These are phyloP conservation scores for Anisogramma anomala DNA, from an alignment of 2,329 filamentous ascomycete species.

Conservation along the genomic window DNA sequence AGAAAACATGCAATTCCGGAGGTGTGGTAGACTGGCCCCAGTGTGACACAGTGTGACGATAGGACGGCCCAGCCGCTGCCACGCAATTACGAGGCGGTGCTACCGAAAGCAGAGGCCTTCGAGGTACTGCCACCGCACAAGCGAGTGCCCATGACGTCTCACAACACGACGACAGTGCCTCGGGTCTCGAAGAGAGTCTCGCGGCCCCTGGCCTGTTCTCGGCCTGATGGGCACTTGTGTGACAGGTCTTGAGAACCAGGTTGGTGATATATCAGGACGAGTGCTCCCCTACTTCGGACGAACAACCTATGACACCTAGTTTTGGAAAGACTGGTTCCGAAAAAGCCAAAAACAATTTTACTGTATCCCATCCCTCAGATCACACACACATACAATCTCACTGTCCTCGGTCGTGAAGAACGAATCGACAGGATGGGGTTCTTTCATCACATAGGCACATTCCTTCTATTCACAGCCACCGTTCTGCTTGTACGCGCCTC, in stretches of 20 bases:
- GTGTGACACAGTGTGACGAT: constrained; percentile 8
- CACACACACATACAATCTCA: background rate
- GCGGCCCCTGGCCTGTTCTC: background rate
- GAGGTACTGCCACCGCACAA: background rate
- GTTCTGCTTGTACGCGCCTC: constrained; percentile 33
- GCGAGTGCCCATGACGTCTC: constrained; percentile 1
- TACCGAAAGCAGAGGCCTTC: background rate
- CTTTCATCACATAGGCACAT: constrained; percentile 46
- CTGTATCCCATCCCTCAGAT: background rate
- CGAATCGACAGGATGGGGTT: constrained; percentile 31
- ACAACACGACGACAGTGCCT: background rate
- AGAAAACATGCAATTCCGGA: constrained; percentile 1
- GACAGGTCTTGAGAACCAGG: background rate
- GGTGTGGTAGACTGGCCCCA: too few species aligned
- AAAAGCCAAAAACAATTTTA: background rate
- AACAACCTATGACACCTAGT: background rate
- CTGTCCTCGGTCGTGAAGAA: constrained; percentile 1
- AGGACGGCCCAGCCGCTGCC: background rate
- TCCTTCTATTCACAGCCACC: constrained; percentile 42
- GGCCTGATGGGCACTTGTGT: background rate
- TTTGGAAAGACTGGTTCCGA: constrained; percentile 1
- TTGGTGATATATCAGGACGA: constrained; percentile 10
- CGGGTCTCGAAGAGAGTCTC: background rate
- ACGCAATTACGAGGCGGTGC: background rate
- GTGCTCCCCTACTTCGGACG: constrained; percentile 1